Conservation (phyloP, 306 rosid genomes). For the Corylus americana region DNA sequence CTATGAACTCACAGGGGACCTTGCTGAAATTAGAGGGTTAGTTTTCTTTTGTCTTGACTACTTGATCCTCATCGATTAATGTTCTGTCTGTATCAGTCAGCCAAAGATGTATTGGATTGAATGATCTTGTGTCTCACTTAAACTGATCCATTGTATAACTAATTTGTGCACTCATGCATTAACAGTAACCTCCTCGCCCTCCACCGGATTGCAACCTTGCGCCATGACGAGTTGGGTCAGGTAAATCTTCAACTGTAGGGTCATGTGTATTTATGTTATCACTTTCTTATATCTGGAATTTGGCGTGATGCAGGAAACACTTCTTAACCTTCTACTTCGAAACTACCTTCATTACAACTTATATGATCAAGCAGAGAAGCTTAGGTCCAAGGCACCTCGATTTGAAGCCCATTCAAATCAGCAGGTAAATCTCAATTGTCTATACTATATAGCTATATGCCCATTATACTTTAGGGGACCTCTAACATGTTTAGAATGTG, state of each 20-base stretch:
- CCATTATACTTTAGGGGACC: neutral
- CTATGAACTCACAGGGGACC: constrained; percentile 89
- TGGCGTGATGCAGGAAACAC: constrained; percentile 79
- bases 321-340: constrained; percentile 86
- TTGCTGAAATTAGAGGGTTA: constrained; percentile 93
- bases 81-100: neutral
- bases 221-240: constrained; percentile 99
- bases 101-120: neutral
- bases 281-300: constrained; percentile 29
- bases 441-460: neutral
- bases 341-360: constrained; percentile 95
- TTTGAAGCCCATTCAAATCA: constrained; percentile 99
- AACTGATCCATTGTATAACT: neutral
- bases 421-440: constrained; percentile 54
- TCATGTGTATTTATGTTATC: constrained; percentile 2
- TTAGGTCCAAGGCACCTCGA: constrained; percentile 98
- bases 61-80: neutral
- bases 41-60: constrained; percentile 18
- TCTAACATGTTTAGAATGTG: neutral
- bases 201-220: constrained; percentile 91
- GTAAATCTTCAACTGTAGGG: constrained; percentile 39
- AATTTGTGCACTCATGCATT: constrained; percentile 11
- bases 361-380: constrained; percentile 92
- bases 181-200: constrained; percentile 83
- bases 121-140: neutral